Conservation (phyloP, 1,284 basidiomycete genomes). For the Irpex sp. region DNA sequence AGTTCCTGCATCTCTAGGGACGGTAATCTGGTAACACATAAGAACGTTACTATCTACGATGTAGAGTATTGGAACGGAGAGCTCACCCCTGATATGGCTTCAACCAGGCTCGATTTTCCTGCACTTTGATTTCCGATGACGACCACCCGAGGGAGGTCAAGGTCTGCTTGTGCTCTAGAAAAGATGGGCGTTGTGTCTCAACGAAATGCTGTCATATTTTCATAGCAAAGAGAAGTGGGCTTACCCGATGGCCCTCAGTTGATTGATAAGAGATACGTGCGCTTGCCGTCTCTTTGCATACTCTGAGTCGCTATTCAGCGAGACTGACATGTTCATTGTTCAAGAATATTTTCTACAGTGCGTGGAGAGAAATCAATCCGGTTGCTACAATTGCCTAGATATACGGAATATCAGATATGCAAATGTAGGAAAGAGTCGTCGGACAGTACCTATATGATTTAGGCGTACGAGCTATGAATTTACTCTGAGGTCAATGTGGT, state of each 20-base stretch:
- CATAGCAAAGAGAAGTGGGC: neutral
- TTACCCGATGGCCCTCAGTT: constrained; percentile 42
- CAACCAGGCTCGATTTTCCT: constrained; percentile 39
- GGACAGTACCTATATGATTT: no score
- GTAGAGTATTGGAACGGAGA: neutral
- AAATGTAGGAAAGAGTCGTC: no score
- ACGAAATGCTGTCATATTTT: neutral
- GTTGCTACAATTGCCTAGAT: no score
- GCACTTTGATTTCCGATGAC: constrained; percentile 30
- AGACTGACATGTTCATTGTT: neutral
- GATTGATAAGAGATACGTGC: constrained; percentile 42
- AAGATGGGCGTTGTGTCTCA: neutral
- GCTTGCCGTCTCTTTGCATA: constrained; percentile 42
- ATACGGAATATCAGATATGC: no score
- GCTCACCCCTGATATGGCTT: constrained; percentile 52
- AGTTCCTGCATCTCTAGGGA: constrained; percentile 18
- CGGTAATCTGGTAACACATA: constrained; percentile 12
- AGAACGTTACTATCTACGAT: neutral
- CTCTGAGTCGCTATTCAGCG: constrained; percentile 17
- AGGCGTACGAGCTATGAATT: no score
- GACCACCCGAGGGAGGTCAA: constrained; percentile 24
- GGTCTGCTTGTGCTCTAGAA: constrained; percentile 20
- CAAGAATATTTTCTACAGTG: neutral
- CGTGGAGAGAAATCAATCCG: no score
- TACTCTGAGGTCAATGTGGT: no score